Conservation (phyloP, 371 early-diverging fungal genomes). For the Ecytonucleospora hepatopenaei region DNA sequence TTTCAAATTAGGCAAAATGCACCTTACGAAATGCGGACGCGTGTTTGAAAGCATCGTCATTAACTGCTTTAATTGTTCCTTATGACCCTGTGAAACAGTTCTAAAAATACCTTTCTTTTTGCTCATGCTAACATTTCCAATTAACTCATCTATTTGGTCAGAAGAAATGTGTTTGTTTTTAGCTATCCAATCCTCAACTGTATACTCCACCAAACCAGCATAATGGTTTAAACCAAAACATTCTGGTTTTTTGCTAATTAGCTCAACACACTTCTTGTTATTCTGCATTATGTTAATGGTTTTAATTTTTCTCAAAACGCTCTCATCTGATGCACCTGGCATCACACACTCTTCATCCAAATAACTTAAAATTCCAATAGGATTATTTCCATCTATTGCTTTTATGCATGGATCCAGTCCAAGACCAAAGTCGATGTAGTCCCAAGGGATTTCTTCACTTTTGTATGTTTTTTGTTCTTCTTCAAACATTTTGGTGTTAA, state of each 20-base stretch:
- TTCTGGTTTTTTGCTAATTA: constrained; percentile 63
- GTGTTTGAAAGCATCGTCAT: constrained; percentile 79
- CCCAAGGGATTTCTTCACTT: constrained; percentile 89
- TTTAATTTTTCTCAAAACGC: constrained; percentile 77
- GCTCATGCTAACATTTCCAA: constrained; percentile 8
- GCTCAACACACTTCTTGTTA: constrained; percentile 27
- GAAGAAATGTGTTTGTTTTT: constrained; percentile 98
- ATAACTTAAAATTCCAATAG: constrained; percentile 86
- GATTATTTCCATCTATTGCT: constrained; percentile 81
- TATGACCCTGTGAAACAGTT: constrained; percentile 87
- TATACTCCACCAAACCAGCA: constrained; percentile 90
- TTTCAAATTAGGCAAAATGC: constrained; percentile 89
- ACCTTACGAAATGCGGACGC: constrained; percentile 94
- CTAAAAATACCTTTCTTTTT: constrained; percentile 60
- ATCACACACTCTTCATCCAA: constrained; percentile 98
- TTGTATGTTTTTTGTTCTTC: constrained; percentile 94
- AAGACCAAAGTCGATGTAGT: constrained; percentile 93
- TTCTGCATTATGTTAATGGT: constrained; percentile 35
- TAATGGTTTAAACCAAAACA: constrained; percentile 88
- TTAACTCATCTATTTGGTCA: constrained; percentile 68
- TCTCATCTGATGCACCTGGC: constrained; percentile 85
- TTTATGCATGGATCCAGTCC: constrained; percentile 96
- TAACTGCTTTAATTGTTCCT: constrained; percentile 73
- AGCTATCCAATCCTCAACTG: constrained; percentile 81
- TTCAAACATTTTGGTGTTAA: constrained; percentile 99